Evolutionary conservation across 768 basidiomycete genomes (phyloP), one percentile per base, ranked within the genome.

Genomic region (Lentinus brumalis): DNA sequence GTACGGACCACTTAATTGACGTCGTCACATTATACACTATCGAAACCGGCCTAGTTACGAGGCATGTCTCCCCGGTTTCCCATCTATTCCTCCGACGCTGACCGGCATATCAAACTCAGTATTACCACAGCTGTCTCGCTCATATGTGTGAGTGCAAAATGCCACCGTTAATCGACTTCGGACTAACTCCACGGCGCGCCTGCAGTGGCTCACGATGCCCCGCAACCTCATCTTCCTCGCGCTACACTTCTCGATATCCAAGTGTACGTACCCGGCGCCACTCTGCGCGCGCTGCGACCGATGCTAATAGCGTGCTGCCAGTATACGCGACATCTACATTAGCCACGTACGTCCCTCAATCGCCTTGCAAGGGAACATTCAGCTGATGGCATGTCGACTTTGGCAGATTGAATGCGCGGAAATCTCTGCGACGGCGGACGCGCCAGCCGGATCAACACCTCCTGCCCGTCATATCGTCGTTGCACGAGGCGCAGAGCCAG

Each of bases 301-400:
- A 14, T 4, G 7, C 2, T 18, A 1, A 60, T 50, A 5, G 14
- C 42, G 8, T 51, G 35, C 39, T 52, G 16, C 15, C 50, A 72
- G 71, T 72, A 16, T 72, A 72, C 49, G 70, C 70, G 7, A 72
- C 66, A 30, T 66, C 69, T 6, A 63, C 70, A 35, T 56, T 72
- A 47, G 71, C 71, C 29, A 69, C 70, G 71, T 72, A 41, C 41
- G 59, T 54, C 16, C 39, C 15, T 12, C 21, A 6, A 14, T 14
- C 11, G 21, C 47, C 42, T 29, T 6, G 21, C 21, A 26, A 26
- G 46, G 21, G 46, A 49, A 26, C 9, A n/a, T 3, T 49, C 40
- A 18, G 39, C 21, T 53, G 32, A 31, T 54, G 42, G 26, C 31
- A 9, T 45, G n/a, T 41, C 15, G 18, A 59, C 26, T 30, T 47